Conservation (phyloP, 2,329 filamentous ascomycete genomes). For the Cladosporium halotolerans region DNA sequence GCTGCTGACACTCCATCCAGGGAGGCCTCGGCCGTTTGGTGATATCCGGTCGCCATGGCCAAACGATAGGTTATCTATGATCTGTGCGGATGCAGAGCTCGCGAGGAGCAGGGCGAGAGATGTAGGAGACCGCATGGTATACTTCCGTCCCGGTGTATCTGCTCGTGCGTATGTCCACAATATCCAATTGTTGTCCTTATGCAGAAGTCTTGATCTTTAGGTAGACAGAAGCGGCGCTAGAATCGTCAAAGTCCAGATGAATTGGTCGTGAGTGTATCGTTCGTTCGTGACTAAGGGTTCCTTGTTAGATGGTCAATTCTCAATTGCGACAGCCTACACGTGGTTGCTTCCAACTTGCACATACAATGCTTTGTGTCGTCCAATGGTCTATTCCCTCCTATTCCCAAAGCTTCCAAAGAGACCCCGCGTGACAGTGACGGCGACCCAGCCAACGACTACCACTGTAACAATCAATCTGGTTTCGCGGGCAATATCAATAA, state of each 20-base stretch:
- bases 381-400: slow-evolving; percentile 11
- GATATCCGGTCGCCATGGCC: slow-evolving; percentile 66
- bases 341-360: neutral
- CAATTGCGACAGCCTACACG: no score
- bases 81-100: slow-evolving; percentile 21
- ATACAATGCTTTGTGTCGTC: neutral
- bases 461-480: slow-evolving; percentile 46
- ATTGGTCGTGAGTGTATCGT: no score
- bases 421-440: slow-evolving; percentile 21
- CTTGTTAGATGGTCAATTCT: no score
- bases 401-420: slow-evolving; percentile 18
- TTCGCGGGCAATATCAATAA: slow-evolving; percentile 45
- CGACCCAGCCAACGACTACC: slow-evolving; percentile 35
- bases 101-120: slow-evolving; percentile 19
- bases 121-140: slow-evolving; percentile 10
- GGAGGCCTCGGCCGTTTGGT: slow-evolving; percentile 49
- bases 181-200: neutral
- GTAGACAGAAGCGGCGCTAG: neutral
- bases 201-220: neutral
- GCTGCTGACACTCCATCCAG: slow-evolving; percentile 50
- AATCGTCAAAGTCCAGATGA: neutral
- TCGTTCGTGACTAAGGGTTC: no score
- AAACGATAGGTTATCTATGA: slow-evolving; percentile 55
- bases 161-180: neutral
- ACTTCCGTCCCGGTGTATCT: neutral